Evolutionary conservation across 192 early-diverging fungal genomes (phyloP).

Genomic region (Backusella circina): DNA sequence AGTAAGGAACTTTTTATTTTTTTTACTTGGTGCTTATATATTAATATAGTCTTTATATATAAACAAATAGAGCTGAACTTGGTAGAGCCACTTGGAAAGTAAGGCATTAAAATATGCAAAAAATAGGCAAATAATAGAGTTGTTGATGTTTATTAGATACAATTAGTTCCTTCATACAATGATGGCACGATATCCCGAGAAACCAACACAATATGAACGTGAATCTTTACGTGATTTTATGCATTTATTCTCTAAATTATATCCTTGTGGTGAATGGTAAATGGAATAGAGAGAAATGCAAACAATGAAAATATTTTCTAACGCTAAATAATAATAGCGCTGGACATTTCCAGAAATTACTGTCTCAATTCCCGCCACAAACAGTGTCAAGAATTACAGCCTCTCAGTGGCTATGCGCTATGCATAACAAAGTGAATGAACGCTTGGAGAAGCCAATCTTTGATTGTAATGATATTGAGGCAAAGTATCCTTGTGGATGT

Average conservation of each 20-base stretch:
- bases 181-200: slow-evolving; percentile 79
- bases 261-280: slow-evolving; percentile 93
- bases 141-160: background rate
- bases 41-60: too few relatives aligned
- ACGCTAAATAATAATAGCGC: too few relatives aligned
- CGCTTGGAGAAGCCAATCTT: slow-evolving; percentile 75
- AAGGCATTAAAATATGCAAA: background rate
- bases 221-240: slow-evolving; percentile 77
- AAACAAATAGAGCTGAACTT: slow-evolving; percentile 68
- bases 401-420: slow-evolving; percentile 80
- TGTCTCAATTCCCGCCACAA: slow-evolving; percentile 78
- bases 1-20: slow-evolving; percentile 29
- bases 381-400: slow-evolving; percentile 65
- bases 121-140: too few relatives aligned
- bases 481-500: slow-evolving; percentile 88
- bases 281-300: background rate
- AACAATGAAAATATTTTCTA: too few relatives aligned
- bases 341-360: slow-evolving; percentile 75
- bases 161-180: slow-evolving; percentile 84
- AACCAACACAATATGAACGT: slow-evolving; percentile 75
- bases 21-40: background rate
- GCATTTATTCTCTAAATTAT: slow-evolving; percentile 77
- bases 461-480: slow-evolving; percentile 74
- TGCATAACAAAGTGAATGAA: slow-evolving; percentile 90
- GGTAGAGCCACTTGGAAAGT: slow-evolving; percentile 85